Base-by-base conservation (phyloP, 192 early-diverging fungal genomes). In the Mortierella hygrophila region DNA sequence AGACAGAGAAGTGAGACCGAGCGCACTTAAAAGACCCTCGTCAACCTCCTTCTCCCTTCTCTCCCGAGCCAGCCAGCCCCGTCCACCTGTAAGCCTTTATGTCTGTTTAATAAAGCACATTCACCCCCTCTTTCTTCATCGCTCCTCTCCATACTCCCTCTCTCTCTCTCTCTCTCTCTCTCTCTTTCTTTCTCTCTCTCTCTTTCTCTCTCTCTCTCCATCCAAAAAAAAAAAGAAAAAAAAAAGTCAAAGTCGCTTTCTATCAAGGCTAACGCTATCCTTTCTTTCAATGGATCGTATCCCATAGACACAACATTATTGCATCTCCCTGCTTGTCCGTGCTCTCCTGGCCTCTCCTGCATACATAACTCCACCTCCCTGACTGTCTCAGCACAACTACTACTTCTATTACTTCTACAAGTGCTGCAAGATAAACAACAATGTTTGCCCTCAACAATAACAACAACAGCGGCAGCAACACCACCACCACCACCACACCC, bases 381-480 rank as follows among this genome's bases (percentile, higher is more conserved):
- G 29, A 65, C 29, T 65, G 60, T 65, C 60, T 65, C 60, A 65
- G 26, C 26, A 13, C 44, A 46, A 60, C 54, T 65, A 29, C 16
- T 46, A 37, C 75, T 20, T n/a, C 29, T 42, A 21, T 16, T 37
- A 20, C 29, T 18, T 65, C 21, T 42, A 42, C 38, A 1, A 35
- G 18, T 23, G 40, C 54, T 23, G 11, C 76, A 20, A 16, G 32
- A 26, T 20, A 78, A 47, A 20, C 29, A 46, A 68, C 26, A 21
- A 79, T 55, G 49, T 55, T 52, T 32, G 37, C 52, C 40, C 23
- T 20, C 37, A 79, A 40, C 52, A 78, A 44, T 47, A 78, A n/a
- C 37, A 55, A 71, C 41, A 68, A 55, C 38, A 71, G 13, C 68
- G 69, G n/a, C 76, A 75, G 21, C 29, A 63, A 15, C 4, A 21